These are phyloP conservation scores for Asterionellopsis glacialis DNA, from an alignment of 108 stramenopile genomes.

Conservation along the genomic window DNA sequence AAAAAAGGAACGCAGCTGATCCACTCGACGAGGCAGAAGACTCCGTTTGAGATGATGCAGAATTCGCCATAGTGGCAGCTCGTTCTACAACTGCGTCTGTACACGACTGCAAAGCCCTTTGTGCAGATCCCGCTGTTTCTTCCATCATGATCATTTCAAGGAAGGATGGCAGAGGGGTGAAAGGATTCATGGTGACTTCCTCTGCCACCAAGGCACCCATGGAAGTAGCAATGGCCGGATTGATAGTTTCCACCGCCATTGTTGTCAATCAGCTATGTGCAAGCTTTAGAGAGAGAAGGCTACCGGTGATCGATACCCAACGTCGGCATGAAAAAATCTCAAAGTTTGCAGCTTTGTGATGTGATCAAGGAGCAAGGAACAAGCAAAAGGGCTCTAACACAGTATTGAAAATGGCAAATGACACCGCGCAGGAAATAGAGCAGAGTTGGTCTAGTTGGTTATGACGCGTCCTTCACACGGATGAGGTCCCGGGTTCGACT, in stretches of 20 bases:
- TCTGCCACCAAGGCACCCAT: conserved; percentile 74
- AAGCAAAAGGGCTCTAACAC: no score
- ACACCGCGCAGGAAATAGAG: not conserved
- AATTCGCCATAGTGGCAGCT: not conserved
- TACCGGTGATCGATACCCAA: no score
- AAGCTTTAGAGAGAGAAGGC: no score
- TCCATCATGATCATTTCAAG: conserved; percentile 74
- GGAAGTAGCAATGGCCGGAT: conserved; percentile 55
- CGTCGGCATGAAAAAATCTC: no score
- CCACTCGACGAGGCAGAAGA: not conserved
- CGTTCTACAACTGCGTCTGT: not conserved
- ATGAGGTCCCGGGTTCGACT: conserved; percentile 71
- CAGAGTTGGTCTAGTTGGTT: conserved; percentile 79
- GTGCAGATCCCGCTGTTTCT: conserved; percentile 48
- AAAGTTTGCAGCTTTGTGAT: no score
- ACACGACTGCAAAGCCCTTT: conserved; percentile 31
- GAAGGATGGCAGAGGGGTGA: conserved; percentile 75
- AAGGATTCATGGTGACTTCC: conserved; percentile 74
- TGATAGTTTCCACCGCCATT: conserved; percentile 10
- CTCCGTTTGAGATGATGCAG: not conserved
- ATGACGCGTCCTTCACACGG: conserved; percentile 75
- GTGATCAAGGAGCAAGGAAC: no score
- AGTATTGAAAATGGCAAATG: no score
- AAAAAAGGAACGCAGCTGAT: conserved; percentile 3
- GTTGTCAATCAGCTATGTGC: no score